Evolutionary conservation across 1,284 basidiomycete genomes (phyloP).

Genomic region (Kwoniella shivajii): DNA sequence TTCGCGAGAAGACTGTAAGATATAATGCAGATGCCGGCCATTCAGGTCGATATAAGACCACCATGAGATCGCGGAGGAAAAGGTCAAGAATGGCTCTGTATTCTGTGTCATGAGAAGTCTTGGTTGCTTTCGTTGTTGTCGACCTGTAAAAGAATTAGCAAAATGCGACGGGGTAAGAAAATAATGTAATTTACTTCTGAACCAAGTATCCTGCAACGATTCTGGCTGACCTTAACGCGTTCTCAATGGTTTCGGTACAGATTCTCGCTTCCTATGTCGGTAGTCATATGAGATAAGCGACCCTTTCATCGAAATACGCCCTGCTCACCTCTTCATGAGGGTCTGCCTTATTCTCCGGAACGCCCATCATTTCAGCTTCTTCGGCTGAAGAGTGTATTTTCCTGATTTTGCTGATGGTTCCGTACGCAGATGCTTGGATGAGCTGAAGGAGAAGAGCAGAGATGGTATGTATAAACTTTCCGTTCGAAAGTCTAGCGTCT

Average conservation of each 20-base stretch:
- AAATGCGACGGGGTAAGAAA: not conserved
- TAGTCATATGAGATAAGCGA: not conserved
- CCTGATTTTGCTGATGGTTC: constrained; percentile 57
- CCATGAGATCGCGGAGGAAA: constrained; percentile 82
- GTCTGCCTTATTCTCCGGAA: constrained; percentile 58
- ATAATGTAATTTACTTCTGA: constrained; percentile 61
- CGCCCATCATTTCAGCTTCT: constrained; percentile 58
- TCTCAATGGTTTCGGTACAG: constrained; percentile 57
- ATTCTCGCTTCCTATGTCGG: constrained; percentile 24
- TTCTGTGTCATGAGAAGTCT: constrained; percentile 85
- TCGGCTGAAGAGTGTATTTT: constrained; percentile 61
- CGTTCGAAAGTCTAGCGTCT: constrained; percentile 53
- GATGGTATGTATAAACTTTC: constrained; percentile 80
- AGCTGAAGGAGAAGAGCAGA: constrained; percentile 90
- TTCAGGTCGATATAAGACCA: constrained; percentile 88
- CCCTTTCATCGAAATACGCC: too few species aligned
- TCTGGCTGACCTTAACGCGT: constrained; percentile 77
- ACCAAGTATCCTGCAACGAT: constrained; percentile 82
- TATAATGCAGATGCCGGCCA: constrained; percentile 91
- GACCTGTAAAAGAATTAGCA: constrained; percentile 17
- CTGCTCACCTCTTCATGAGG: constrained; percentile 55
- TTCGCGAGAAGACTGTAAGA: constrained; percentile 72
- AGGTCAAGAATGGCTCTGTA: constrained; percentile 89
- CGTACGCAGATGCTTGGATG: constrained; percentile 88
- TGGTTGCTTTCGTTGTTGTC: constrained; percentile 70